phyloP scores from a whole-genome alignment of 495 filamentous ascomycete genomes.

The Penicillium salamii region DNA sequence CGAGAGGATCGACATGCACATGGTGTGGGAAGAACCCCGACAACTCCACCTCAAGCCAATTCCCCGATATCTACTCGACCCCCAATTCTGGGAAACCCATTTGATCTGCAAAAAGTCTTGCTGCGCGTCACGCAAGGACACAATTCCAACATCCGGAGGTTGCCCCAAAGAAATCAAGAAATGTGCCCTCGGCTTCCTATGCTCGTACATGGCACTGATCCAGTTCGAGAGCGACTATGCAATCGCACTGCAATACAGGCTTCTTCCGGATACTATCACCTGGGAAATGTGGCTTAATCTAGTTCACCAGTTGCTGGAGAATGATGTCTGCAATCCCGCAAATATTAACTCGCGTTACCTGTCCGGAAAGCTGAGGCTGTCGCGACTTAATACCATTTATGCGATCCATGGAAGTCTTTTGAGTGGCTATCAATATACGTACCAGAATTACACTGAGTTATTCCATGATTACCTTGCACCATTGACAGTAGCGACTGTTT shows the following conservation, averaged over 20 bases:
- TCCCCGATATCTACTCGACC: constrained; percentile 38
- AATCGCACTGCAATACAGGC: constrained; percentile 29
- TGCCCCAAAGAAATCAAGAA: constrained; percentile 1
- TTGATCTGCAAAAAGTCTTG: constrained; percentile 5
- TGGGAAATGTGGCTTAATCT: constrained; percentile 22
- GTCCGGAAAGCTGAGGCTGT: constrained; percentile 46
- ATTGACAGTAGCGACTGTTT: constrained; percentile 43
- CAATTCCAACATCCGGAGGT: not conserved
- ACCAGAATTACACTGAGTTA: constrained; percentile 13
- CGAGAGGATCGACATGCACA: constrained; percentile 38
- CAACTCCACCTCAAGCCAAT: constrained; percentile 46
- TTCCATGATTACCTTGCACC: constrained; percentile 47
- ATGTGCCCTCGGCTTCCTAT: constrained; percentile 40
- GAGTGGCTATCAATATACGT: constrained; percentile 7
- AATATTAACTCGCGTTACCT: constrained; percentile 39
- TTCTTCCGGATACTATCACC: constrained; percentile 32
- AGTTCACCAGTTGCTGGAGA: constrained; percentile 11
- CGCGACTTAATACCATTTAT: constrained; percentile 16
- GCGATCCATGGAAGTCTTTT: not conserved
- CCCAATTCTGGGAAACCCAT: constrained; percentile 35
- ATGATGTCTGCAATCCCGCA: not conserved
- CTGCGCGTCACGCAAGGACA: not conserved
- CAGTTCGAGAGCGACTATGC: constrained; percentile 43
- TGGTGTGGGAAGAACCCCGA: constrained; percentile 35
- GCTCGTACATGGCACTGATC: constrained; percentile 43